These are phyloP conservation scores for Alloteropsis semialata DNA, from an alignment of 176 grass and related monocot genomes.

Conservation along the genomic window DNA sequence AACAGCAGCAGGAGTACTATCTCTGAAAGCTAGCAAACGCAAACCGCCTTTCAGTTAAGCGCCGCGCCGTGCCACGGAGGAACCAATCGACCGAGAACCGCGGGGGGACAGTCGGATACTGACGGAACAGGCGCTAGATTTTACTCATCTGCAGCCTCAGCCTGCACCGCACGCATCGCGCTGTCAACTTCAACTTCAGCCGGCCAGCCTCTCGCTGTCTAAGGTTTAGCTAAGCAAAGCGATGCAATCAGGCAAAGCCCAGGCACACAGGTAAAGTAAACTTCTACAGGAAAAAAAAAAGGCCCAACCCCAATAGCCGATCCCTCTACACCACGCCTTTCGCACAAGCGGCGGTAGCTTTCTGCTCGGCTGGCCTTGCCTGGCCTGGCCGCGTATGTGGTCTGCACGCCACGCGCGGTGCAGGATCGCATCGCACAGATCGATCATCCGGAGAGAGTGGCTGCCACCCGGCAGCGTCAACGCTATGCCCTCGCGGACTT, in stretches of 20 bases:
- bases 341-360: neutral
- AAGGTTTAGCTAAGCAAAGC: neutral
- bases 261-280: neutral
- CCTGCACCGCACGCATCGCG: neutral
- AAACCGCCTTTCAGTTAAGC: neutral
- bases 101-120: neutral
- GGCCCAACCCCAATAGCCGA: neutral
- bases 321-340: neutral
- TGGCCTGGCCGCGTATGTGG: neutral
- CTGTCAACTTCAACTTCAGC: neutral
- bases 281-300: neutral
- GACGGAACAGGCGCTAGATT: neutral
- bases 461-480: too few relatives aligned
- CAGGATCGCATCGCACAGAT: neutral
- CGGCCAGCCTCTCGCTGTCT: neutral
- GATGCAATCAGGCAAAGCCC: neutral
- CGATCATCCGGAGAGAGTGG: neutral
- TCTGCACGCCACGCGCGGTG: neutral
- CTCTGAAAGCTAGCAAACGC: neutral
- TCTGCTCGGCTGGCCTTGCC: neutral
- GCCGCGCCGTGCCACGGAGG: neutral
- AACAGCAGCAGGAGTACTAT: too few relatives aligned
- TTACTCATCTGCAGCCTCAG: neutral
- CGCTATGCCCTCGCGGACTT: conserved; percentile 4
- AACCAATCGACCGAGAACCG: neutral